These are phyloP conservation scores for Sedum album DNA, from an alignment of 164 flowering plant genomes.

Conservation along the genomic window DNA sequence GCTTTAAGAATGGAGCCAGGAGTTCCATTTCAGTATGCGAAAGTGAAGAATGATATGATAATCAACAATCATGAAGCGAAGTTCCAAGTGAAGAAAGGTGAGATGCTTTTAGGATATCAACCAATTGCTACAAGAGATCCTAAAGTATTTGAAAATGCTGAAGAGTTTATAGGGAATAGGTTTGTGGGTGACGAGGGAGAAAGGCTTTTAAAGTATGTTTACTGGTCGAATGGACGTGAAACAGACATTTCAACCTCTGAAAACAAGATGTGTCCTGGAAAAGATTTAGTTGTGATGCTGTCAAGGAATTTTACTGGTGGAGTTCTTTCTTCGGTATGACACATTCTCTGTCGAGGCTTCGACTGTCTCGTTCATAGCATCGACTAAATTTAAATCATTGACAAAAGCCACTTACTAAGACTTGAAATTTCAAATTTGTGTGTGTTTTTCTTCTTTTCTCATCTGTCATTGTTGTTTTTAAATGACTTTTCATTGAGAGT, in stretches of 20 bases:
- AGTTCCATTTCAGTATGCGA: constrained; percentile 43
- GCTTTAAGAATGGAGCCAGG: constrained; percentile 44
- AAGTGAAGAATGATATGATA: constrained; percentile 40
- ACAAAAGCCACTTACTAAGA: constrained; percentile 14
- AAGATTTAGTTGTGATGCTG: constrained; percentile 36
- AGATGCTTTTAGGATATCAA: too few relatives aligned
- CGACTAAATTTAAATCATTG: constrained; percentile 19
- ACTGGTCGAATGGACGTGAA: too few relatives aligned
- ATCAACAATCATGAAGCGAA: constrained; percentile 38
- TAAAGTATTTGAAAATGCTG: too few relatives aligned
- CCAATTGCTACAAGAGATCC: too few relatives aligned
- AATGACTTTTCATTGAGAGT: too few relatives aligned
- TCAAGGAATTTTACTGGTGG: constrained; percentile 30
- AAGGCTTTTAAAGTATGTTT: too few relatives aligned
- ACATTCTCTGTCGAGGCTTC: constrained; percentile 22
- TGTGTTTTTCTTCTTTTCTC: too few relatives aligned
- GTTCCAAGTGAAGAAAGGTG: constrained; percentile 31
- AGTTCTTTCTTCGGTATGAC: constrained; percentile 43
- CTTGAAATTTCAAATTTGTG: too few relatives aligned
- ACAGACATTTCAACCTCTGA: too few relatives aligned
- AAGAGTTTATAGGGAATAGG: constrained; percentile 32
- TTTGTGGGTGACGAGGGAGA: constrained; percentile 43
- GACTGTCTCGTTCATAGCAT: not conserved
- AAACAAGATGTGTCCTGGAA: constrained; percentile 43
- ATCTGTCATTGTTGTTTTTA: too few relatives aligned